phyloP scores from a whole-genome alignment of 176 grass and related monocot genomes.

The Typha latifolia region DNA sequence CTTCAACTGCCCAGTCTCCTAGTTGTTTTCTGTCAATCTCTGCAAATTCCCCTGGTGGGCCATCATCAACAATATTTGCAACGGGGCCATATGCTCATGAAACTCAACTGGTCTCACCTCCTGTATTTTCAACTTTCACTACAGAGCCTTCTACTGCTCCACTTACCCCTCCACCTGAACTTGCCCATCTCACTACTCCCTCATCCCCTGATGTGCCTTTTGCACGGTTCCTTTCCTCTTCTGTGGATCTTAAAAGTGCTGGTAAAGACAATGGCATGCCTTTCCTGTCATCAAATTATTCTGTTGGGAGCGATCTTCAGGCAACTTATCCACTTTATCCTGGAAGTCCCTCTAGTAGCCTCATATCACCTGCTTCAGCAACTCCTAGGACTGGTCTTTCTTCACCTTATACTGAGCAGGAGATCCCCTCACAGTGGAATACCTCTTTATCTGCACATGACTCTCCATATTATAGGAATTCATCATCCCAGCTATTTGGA shows the following conservation, averaged over 20 bases:
- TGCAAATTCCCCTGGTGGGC: constrained; percentile 59
- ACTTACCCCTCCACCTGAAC: constrained; percentile 75
- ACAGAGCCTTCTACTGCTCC: constrained; percentile 84
- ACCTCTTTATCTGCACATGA: constrained; percentile 69
- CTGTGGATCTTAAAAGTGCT: constrained; percentile 51
- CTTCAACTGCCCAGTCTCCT: constrained; percentile 75
- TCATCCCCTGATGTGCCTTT: constrained; percentile 87
- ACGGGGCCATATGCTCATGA: constrained; percentile 84
- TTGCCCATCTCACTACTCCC: constrained; percentile 73
- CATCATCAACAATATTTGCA: constrained; percentile 65
- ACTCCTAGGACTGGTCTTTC: constrained; percentile 81
- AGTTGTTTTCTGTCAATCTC: constrained; percentile 62
- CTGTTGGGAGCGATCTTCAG: constrained; percentile 49
- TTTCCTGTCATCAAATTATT: constrained; percentile 49
- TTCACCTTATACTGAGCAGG: constrained; percentile 68
- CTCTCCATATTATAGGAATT: constrained; percentile 58
- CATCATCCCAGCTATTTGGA: constrained; percentile 69
- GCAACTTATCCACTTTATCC: constrained; percentile 70
- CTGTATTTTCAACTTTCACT: constrained; percentile 80
- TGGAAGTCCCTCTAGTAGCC: constrained; percentile 70
- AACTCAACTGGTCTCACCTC: constrained; percentile 77
- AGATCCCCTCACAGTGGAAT: constrained; percentile 48
- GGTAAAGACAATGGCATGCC: constrained; percentile 43
- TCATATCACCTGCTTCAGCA: constrained; percentile 80
- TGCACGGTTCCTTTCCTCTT: constrained; percentile 68